Base-by-base conservation (phyloP, 306 rosid species). In the Lathyrus aphaca region DNA sequence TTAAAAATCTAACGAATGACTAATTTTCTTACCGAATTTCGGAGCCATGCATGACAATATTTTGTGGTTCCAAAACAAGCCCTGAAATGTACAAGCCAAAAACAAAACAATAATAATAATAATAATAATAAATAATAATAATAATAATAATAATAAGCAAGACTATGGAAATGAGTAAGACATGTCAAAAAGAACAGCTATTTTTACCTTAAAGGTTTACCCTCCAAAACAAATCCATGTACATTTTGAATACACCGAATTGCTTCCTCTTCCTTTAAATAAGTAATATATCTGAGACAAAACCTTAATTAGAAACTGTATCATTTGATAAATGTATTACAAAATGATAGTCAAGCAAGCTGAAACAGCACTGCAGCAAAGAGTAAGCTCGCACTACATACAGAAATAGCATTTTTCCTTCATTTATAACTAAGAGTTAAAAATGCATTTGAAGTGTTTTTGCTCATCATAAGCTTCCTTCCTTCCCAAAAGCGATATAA, bases 41-140 rank as follows among this genome's bases (percentile, higher is more conserved):
- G 88, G 29, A 95, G 88, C 99, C 99, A 95, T 35, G 99, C 99
- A 83, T 95, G 99, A 77, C 99, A 95, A 77, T 95, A 95, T 75
- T 95, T 95, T 42, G 99, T 95, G 64, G 99, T 95, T 73, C 99
- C 99, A 76, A 95, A 95, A 79, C 97, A 95, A 73, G 99, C 97
- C 95, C 99, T 95, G 81, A 57, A 58, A 82, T 29, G 32, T 69
- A 17, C 30, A 64, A 29, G 45, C 21, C 73, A 74, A 70, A 48
- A 30, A 35, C 35, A 35, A 19, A 48, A 21, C 2, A 37, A 17
- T 8, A 13, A 7, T 50, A 27, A 59, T 42, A 78, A 57, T 21
- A 37, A 17, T 8, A 13, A 7, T 50, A 27, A 59, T 42, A 21
- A 27, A 59, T 42, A 21, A 21, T 21, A 21, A 21, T 21, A 23